Base-by-base conservation (phyloP, 345 rosid species). In the Eucalyptus marginata region DNA sequence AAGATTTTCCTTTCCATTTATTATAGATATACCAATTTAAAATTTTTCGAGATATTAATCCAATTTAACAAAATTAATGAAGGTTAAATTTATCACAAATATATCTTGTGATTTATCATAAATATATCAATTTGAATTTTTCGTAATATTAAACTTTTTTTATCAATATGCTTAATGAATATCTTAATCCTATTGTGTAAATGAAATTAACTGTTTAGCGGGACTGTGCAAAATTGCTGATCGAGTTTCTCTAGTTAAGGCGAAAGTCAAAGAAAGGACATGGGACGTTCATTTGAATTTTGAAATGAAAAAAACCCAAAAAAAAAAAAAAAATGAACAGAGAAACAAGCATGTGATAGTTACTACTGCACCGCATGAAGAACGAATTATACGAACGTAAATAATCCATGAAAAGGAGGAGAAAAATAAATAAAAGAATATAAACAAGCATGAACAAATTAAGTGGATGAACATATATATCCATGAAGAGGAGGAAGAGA, bases 11-110 rank as follows among this genome's bases (percentile, higher is more conserved):
- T 52, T 52, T 52, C 20, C 2, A 52, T 2, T 52, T 52, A 52
- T 56, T 0, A 56, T 1, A 25, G 0, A 56, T 56, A 1, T 24
- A 10, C 1, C 4, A 56, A 9, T 56, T 56, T 24, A 56, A 56
- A 25, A 10, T 24, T 10, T 18, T 52, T 17, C 0, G 10, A 52
- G 0, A 8, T 10, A 22, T 56, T 24, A 56, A 56, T 24, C 29
- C 3, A 24, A 24, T 56, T 56, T 56, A 24, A 24, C 5, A 6
- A 56, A 2, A 2, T 56, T 56, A 56, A 56, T 10, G 2, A 56
- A 56, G 0, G 0, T 0, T 0, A 10, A 9, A 56, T 24, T 56
- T 56, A 56, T 2, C 10, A 24, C 0, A 24, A 7, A 52, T 20
- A 52, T 52, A 52, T 52, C 0, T 18, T 18, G 2, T 3, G 3